Conservation (phyloP, 345 rosid genomes). For the Carallia brachiata region DNA sequence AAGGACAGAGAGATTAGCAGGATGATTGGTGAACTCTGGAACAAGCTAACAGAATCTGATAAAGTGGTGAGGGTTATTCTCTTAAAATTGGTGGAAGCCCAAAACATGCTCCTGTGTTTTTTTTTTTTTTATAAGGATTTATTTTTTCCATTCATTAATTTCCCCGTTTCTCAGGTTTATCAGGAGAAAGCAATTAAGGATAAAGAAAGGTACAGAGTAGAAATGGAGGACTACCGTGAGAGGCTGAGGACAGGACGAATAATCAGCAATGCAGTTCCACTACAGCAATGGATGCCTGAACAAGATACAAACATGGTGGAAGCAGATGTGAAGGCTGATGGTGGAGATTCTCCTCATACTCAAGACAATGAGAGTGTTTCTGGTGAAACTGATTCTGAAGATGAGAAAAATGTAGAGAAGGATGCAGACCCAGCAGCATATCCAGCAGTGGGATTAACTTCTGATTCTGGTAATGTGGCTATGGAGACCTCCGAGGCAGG, state of each 20-base stretch:
- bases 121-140: not conserved
- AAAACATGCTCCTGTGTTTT: not conserved
- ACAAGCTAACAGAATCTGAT: constrained; percentile 58
- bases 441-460: constrained; percentile 13
- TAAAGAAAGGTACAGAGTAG: constrained; percentile 79
- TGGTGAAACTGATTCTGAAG: constrained; percentile 49
- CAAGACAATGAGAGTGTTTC: constrained; percentile 47
- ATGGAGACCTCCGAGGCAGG: constrained; percentile 14
- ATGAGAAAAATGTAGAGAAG: constrained; percentile 34
- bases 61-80: constrained; percentile 47
- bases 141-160: not conserved
- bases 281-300: constrained; percentile 66
- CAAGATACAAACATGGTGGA: constrained; percentile 44
- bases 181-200: constrained; percentile 82
- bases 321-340: constrained; percentile 47
- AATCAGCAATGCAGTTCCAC: constrained; percentile 62
- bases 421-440: constrained; percentile 40
- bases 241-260: constrained; percentile 55
- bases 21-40: constrained; percentile 97
- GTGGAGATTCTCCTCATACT: constrained; percentile 44
- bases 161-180: constrained; percentile 17
- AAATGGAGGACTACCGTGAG: constrained; percentile 86
- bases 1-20: constrained; percentile 89
- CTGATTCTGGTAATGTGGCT: constrained; percentile 22
- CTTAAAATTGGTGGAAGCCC: too few relatives aligned